Evolutionary conservation across 805 yeast species (phyloP), one percentile per base, ranked within the genome.

Genomic region (Zygotorulaspora sp.): DNA sequence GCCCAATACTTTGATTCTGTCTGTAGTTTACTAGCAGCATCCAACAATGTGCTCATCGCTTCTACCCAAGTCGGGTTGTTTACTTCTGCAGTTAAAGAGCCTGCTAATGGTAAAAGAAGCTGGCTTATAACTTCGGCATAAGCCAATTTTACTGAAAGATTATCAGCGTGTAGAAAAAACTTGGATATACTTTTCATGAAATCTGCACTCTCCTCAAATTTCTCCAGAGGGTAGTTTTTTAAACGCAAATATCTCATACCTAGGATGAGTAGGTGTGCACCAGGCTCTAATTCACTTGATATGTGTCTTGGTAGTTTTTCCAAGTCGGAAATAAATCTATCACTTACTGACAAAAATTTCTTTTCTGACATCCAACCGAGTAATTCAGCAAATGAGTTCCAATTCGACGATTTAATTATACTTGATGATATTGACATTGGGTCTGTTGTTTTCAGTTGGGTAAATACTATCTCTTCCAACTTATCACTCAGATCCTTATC

Each of bases 21-120:
- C 40, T 62, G 71, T 65, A 72, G 69, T 33, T 65, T 73, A 39
- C 57, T 60, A 27, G 69, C 71, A 11, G 72, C 75, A 11, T 68
- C 61, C 57, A 74, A 79, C 10, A 90, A 76, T 13, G 69, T 64
- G 15, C 74, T 73, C 37, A 87, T 75, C 0, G 96, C 92, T 27
- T 78, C 84, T 0, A 81, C 79, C 99, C 98, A 92, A 1, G 83
- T 78, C 3, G 98, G 98, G 58, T 90, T 95, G 53, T 92, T 90
- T 0, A 87, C 89, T 57, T 92, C 99, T 0, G 96, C 97, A 0
- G 96, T 86, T 21, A 89, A 70, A 1, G 78, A 70, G 6, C 86
- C 90, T 0, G 97, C 94, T 16, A 92, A 60, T 0, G 97, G 94
- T 27, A 87, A 64, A 2, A 92, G 63, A 17, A 92, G 71, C 36